These are phyloP conservation scores for Hanseniaspora nectarophila DNA, from an alignment of 805 yeast genomes.

Conservation along the genomic window DNA sequence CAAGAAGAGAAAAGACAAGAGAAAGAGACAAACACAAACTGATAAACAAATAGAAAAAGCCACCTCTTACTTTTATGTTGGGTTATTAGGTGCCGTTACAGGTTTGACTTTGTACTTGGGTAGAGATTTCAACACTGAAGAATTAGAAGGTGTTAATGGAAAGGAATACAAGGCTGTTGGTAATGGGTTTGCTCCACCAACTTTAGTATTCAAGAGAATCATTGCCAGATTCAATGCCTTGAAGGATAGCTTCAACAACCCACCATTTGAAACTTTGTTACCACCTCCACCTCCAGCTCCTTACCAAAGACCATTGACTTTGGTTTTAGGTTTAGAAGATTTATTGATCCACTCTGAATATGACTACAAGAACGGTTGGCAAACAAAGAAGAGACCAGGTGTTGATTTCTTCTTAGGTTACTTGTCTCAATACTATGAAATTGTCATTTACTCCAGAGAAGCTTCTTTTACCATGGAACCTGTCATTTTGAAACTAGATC, in stretches of 20 bases:
- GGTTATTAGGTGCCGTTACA: conserved; percentile 35
- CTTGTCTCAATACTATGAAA: conserved; percentile 88
- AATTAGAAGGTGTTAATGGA: conserved; percentile 28
- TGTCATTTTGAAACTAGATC: conserved; percentile 80
- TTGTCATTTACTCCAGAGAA: conserved; percentile 79
- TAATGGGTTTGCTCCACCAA: conserved; percentile 53
- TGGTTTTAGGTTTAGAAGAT: conserved; percentile 83
- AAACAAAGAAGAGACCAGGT: conserved; percentile 98
- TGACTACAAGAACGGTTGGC: conserved; percentile 90
- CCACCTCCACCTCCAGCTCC: conserved; percentile 89
- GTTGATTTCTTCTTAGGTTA: conserved; percentile 92
- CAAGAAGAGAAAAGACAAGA: conserved; percentile 27
- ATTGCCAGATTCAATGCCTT: conserved; percentile 59
- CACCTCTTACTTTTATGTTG: conserved; percentile 61
- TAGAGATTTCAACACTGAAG: conserved; percentile 73
- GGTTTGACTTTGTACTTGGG: conserved; percentile 57
- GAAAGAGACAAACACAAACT: conserved; percentile 56
- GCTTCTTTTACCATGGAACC: conserved; percentile 76
- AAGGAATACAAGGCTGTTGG: conserved; percentile 32
- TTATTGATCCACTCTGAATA: conserved; percentile 82
- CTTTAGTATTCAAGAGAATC: conserved; percentile 55
- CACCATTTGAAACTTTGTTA: conserved; percentile 81
- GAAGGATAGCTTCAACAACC: conserved; percentile 78
- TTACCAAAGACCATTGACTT: conserved; percentile 81
- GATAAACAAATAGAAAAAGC: conserved; percentile 74